phyloP scores from a whole-genome alignment of 345 rosid species.

The Kandelia obovata region DNA sequence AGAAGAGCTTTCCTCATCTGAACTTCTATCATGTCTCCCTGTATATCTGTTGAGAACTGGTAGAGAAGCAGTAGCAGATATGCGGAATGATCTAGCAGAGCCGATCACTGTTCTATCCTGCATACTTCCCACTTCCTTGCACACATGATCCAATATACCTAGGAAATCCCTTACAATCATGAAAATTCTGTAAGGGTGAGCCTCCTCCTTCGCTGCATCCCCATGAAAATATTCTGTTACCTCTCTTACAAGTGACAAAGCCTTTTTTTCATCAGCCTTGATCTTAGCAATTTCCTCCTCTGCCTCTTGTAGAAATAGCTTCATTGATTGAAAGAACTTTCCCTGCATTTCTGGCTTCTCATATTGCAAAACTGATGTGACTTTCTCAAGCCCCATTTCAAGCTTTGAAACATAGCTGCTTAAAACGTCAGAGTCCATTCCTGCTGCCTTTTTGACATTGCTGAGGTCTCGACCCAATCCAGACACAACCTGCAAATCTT shows the following conservation, averaged over 20 bases:
- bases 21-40: constrained; percentile 59
- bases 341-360: constrained; percentile 62
- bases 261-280: constrained; percentile 71
- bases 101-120: constrained; percentile 78
- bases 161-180: constrained; percentile 91
- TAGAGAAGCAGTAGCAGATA: constrained; percentile 66
- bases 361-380: constrained; percentile 56
- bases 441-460: constrained; percentile 89
- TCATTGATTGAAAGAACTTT: constrained; percentile 69
- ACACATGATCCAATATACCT: constrained; percentile 71
- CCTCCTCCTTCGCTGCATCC: constrained; percentile 81
- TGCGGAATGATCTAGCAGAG: constrained; percentile 80
- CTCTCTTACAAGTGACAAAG: constrained; percentile 72
- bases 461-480: constrained; percentile 80
- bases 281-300: constrained; percentile 68
- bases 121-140: constrained; percentile 87
- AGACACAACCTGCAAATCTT: constrained; percentile 85
- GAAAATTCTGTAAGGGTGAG: constrained; percentile 85
- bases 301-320: constrained; percentile 66
- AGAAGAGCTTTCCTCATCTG: constrained; percentile 77
- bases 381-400: constrained; percentile 77
- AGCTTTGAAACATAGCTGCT: constrained; percentile 84
- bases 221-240: constrained; percentile 95
- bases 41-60: constrained; percentile 79
- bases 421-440: constrained; percentile 91